Evolutionary conservation across 2,329 filamentous ascomycete genomes (phyloP).

Genomic region (Camillea tinctor): DNA sequence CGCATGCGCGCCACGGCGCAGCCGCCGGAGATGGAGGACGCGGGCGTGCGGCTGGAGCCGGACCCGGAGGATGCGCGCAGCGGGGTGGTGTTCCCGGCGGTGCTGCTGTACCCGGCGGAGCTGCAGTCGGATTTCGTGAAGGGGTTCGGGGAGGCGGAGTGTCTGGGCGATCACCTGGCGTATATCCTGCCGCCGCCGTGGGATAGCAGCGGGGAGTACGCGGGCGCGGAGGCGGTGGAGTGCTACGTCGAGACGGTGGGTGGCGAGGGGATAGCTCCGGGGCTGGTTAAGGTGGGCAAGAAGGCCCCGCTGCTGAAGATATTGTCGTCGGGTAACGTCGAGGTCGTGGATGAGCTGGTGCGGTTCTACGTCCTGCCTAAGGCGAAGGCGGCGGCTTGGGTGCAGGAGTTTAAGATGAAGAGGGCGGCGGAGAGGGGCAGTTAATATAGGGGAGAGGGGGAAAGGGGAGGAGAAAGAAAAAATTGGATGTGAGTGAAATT

Average conservation of each 20-base stretch:
- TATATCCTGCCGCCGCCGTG: slow-evolving; percentile 90
- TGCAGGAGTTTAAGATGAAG: slow-evolving; percentile 79
- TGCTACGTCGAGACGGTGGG: slow-evolving; percentile 83
- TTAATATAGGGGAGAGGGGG: slow-evolving; percentile 6
- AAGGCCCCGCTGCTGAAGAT: slow-evolving; percentile 76
- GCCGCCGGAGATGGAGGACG: slow-evolving; percentile 87
- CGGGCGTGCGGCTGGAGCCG: slow-evolving; percentile 65
- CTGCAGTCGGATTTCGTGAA: slow-evolving; percentile 90
- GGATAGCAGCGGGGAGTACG: slow-evolving; percentile 55
- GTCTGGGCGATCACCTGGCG: slow-evolving; percentile 71
- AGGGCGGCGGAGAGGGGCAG: slow-evolving; percentile 51
- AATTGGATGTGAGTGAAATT: no score
- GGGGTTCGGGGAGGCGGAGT: slow-evolving; percentile 74
- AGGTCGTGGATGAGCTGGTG: slow-evolving; percentile 84
- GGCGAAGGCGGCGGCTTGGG: slow-evolving; percentile 68
- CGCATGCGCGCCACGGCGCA: slow-evolving; percentile 62
- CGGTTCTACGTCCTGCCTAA: slow-evolving; percentile 80
- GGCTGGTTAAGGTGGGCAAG: slow-evolving; percentile 86
- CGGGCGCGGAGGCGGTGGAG: slow-evolving; percentile 59
- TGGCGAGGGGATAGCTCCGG: slow-evolving; percentile 64
- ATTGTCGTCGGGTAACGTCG: slow-evolving; percentile 72
- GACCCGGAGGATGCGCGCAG: slow-evolving; percentile 73
- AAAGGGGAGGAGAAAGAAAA: slow-evolving; percentile 3
- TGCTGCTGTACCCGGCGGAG: slow-evolving; percentile 82
- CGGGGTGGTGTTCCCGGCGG: slow-evolving; percentile 70